phyloP scores from a whole-genome alignment of 1,284 basidiomycete species.

The Tilletiaria anomala region DNA sequence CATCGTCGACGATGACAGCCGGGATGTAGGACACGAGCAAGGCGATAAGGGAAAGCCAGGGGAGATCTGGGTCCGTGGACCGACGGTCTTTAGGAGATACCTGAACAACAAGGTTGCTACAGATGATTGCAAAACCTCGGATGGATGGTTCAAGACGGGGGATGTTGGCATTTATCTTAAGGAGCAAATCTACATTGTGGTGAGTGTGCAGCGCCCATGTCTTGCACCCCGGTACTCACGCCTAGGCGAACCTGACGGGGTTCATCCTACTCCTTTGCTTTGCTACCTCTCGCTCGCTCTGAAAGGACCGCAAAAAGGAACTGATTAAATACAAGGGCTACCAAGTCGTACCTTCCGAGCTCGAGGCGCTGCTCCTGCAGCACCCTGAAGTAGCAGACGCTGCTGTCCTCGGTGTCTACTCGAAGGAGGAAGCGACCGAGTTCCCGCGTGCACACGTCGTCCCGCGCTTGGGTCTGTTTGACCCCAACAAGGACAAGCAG shows the following conservation, averaged over 20 bases:
- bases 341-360: conserved; percentile 31
- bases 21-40: conserved; percentile 35
- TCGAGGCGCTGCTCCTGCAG: conserved; percentile 18
- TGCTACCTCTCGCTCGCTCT: too few species aligned
- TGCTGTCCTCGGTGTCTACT: conserved; percentile 24
- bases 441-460: too few species aligned
- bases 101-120: conserved; percentile 46
- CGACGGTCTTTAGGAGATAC: conserved; percentile 53
- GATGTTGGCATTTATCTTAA: conserved; percentile 19
- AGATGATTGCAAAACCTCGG: conserved; percentile 1
- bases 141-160: conserved; percentile 31
- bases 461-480: too few species aligned
- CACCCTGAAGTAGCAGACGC: conserved; percentile 18
- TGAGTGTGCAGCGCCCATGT: too few species aligned
- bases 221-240: too few species aligned
- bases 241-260: too few species aligned
- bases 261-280: neutral
- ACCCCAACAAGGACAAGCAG: too few species aligned
- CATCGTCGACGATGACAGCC: conserved; percentile 50
- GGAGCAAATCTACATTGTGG: too few species aligned
- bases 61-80: conserved; percentile 66
- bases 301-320: conserved; percentile 33
- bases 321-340: conserved; percentile 36
- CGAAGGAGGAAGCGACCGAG: conserved; percentile 15
- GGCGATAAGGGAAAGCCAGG: conserved; percentile 55